These are phyloP conservation scores for Eucalyptus pauciflora DNA, from an alignment of 345 rosid species.

Conservation along the genomic window DNA sequence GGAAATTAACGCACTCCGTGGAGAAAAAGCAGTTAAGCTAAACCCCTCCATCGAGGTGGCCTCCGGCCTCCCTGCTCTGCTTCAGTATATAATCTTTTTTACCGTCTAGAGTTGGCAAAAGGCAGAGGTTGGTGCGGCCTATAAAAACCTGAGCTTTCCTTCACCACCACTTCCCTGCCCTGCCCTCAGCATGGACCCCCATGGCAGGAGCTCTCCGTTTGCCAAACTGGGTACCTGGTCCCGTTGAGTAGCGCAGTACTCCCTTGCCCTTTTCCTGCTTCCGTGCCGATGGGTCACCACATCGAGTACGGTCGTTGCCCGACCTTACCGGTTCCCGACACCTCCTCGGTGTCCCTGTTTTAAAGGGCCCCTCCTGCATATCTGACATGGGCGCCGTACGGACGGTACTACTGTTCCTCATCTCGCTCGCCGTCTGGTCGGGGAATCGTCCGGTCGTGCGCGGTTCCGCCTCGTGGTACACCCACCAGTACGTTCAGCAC, in stretches of 20 bases:
- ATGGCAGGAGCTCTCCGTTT: not conserved
- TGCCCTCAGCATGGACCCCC: not conserved
- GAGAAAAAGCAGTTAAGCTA: not conserved
- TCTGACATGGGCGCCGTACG: not conserved
- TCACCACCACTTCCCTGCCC: not conserved
- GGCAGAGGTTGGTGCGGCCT: not conserved
- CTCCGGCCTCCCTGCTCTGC: not conserved
- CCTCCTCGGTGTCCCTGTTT: not conserved
- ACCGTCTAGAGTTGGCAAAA: not conserved
- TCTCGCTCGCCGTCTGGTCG: constrained; percentile 9
- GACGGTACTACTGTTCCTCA: not conserved
- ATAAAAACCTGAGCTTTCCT: not conserved
- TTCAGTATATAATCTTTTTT: not conserved
- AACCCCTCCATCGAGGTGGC: not conserved
- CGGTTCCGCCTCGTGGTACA: constrained; percentile 18
- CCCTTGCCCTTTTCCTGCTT: not conserved
- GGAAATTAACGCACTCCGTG: not conserved
- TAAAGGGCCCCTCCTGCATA: not conserved
- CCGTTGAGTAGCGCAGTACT: not conserved
- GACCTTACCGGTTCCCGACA: not conserved
- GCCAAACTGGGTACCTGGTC: not conserved
- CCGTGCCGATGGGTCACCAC: not conserved
- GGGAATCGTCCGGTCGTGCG: not conserved
- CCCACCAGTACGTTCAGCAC: constrained; percentile 8
- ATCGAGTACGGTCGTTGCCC: not conserved